Base-by-base conservation (phyloP, 371 early-diverging fungal species). In the Furculomyces boomerangus region DNA sequence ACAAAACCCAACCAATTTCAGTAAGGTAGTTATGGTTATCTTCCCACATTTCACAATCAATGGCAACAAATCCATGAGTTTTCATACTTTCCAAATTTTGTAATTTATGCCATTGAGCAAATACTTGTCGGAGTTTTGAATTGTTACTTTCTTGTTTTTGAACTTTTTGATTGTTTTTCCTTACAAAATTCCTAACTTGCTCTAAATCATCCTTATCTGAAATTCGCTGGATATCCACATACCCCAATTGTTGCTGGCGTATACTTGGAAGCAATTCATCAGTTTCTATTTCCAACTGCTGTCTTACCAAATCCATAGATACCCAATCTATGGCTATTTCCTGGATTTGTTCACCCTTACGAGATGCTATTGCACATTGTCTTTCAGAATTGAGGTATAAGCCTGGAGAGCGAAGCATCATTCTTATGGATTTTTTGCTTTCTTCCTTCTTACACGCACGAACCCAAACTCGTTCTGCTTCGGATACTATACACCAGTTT, bases 41-140 rank as follows among this genome's bases (percentile, higher is more conserved):
- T 56, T 83, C 83, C 43, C 68, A 80, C 2, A 79, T 77, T 65
- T 83, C 83, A 50, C 80, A 72, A 61, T 83, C 83, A 0, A 83
- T 66, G 14, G 74, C 65, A 25, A 76, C 51, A 60, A 80, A 75
- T 7, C 14, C 10, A 39, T 54, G 55, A 27, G 53, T 40, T 44
- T 49, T 49, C 28, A 10, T 13, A 3, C 26, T 26, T 3, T 22
- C 28, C 13, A 49, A 26, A 16, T 13, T 14, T 26, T 28, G 10
- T 10, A 49, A 26, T 49, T 49, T 49, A 20, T 26, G 49, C 49
- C 49, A 49, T 28, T 49, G 49, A 28, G 30, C 13, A 30, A 20
- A 30, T 30, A 49, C 26, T 49, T 49, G 49, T 10, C 49, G 49
- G 16, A 49, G 7, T 49, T 30, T 49, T 7, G 49, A 49, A 31